Base-by-base conservation (phyloP, 75 land plant genomes). In the Cryptomeria japonica region DNA sequence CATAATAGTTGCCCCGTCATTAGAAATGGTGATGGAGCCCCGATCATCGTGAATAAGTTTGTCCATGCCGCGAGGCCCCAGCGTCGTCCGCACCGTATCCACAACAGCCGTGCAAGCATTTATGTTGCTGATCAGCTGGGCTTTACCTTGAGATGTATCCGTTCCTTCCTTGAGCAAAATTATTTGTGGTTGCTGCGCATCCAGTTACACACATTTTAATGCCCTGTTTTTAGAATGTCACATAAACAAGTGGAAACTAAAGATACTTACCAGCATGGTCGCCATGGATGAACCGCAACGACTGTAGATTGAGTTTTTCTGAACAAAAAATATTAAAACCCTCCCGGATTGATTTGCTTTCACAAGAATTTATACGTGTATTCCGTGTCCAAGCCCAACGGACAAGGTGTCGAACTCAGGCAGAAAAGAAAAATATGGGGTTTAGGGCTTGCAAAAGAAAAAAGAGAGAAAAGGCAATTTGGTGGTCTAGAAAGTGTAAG, bases 1-100 rank as follows among this genome's bases (percentile, higher is more conserved):
- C 99, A 98, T 98, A 53, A 98, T 98, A 82, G 99, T 98, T 72
- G 99, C 99, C 1, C 99, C 99, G 46, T 98, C 99, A 83, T 98
- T 98, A 85, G 99, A 98, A 32, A 98, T 98, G 86, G 99, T 98
- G 56, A 93, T 94, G 42, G 91, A 91, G 4, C 99, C 99, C 91
- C 95, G 95, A 76, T 95, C 97, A 80, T 97, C 99, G 86, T 98
- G 99, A 79, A 98, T 95, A 64, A 98, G 92, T 95, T 98, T 98
- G 94, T 98, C 99, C 99, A 98, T 98, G 0, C 99, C 99, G 32
- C 99, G 86, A 5, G 99, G 99, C 0, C 99, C 99, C 31, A 98
- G 92, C 15, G 99, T 98, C 41, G 96, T 93, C 37, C 99, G 91
- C 41, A 98, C 95, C n/a, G 88, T 94, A 89, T 98, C 99, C 5